Evolutionary conservation across 257 asterid species (phyloP), one percentile per base, ranked within the genome.

Genomic region (Fraxinus americana): DNA sequence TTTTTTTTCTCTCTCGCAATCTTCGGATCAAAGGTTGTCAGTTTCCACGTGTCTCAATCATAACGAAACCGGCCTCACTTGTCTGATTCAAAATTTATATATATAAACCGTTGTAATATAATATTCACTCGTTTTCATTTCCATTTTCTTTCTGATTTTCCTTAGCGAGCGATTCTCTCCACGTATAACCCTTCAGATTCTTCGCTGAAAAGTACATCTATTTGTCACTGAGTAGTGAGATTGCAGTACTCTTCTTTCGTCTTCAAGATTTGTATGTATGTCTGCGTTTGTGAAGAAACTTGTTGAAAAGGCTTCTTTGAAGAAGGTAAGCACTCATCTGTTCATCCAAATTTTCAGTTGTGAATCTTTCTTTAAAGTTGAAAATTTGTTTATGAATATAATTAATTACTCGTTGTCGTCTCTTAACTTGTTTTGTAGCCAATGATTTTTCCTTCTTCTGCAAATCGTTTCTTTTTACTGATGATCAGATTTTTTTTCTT

Each of bases 251-350:
- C 4, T 17, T 7, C 9, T 67, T 67, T 71, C 57, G 57, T 68
- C 65, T 75, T 70, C 45, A 75, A 75, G 71, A 13, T 30, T 21
- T 32, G 0, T 38, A 4, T 32, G 7, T 14, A 86, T 82, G 87
- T 83, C 88, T 79, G 80, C 84, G 61, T 91, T 92, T 78, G 93
- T 92, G 78, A 94, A 90, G 92, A 92, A 91, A 83, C 93, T 94
- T 12, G 97, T 94, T 39, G 98, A 94, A 77, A 94, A 91, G 91
- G 97, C 97, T 84, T 92, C 95, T 66, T 69, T 92, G 54, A 92
- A 92, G 89, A 94, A 94, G 97, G 97, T 91, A 71, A 82, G 16
- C 68, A 61, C 19, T 74, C 17, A 17, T 69, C 66, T 84, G 25
- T 61, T 29, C 45, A 57, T 50, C 71, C 29, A 34, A 7, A 30